phyloP scores from a whole-genome alignment of 176 grass and related monocot genomes.

The Oryza glaberrima region DNA sequence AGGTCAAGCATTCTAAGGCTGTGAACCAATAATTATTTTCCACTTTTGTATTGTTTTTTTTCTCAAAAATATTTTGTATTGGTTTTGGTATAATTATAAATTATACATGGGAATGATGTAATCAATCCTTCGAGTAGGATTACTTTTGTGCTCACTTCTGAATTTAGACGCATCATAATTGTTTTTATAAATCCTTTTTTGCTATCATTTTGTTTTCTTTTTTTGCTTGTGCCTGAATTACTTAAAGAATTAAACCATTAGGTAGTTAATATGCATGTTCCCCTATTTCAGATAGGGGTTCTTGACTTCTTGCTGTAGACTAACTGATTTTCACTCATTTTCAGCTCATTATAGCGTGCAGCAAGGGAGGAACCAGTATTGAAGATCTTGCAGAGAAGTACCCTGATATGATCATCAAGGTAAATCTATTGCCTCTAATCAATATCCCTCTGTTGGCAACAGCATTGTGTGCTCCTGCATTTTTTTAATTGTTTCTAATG shows the following conservation, averaged over 20 bases:
- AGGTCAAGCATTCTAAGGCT: conserved; percentile 2
- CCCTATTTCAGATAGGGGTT: conserved; percentile 12
- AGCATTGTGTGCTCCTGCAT: neutral
- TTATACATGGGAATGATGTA: conserved; percentile 8
- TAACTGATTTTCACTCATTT: conserved; percentile 37
- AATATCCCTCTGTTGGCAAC: neutral
- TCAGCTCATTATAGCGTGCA: conserved; percentile 97
- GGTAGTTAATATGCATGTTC: conserved; percentile 19
- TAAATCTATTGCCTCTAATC: conserved; percentile 8
- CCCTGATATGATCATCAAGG: conserved; percentile 98
- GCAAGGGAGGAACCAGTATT: conserved; percentile 96
- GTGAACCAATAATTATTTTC: neutral
- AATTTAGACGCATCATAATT: neutral
- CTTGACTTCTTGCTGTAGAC: neutral
- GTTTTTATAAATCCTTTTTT: neutral
- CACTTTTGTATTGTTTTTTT: neutral
- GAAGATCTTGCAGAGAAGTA: conserved; percentile 99
- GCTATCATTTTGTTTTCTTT: neutral
- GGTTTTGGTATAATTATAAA: conserved; percentile 7
- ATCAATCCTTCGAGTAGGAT: neutral
- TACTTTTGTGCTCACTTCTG: neutral
- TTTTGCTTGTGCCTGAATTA: neutral
- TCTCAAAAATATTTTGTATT: neutral
- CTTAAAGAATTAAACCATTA: neutral
- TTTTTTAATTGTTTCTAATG: neutral